These are phyloP conservation scores for Neofusicoccum umdonicola DNA, from an alignment of 2,329 filamentous ascomycete genomes.

Conservation along the genomic window DNA sequence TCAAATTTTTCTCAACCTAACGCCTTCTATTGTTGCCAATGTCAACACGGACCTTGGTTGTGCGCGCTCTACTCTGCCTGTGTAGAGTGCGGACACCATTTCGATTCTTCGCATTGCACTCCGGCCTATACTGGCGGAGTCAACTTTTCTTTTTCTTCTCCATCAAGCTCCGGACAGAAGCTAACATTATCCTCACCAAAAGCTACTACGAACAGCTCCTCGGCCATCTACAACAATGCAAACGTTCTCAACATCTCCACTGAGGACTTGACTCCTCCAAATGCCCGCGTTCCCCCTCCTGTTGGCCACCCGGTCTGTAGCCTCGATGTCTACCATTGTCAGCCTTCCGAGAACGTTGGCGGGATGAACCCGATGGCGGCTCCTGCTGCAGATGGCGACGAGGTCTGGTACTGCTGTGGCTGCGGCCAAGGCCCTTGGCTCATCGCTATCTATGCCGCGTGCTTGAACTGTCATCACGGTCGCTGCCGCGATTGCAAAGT, in stretches of 20 bases:
- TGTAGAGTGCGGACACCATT: constrained; percentile 1
- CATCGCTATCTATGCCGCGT: neutral
- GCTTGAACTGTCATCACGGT: neutral
- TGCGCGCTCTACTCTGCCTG: neutral
- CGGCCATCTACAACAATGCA: neutral
- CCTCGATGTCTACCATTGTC: neutral
- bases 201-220: neutral
- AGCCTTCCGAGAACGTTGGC: neutral
- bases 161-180: neutral
- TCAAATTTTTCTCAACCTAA: neutral
- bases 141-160: neutral
- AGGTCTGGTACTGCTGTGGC: neutral
- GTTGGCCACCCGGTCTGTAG: neutral
- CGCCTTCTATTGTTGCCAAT: constrained; percentile 10
- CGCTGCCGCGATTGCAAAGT: neutral
- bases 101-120: neutral
- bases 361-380: neutral
- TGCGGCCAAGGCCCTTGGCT: neutral
- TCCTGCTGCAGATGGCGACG: neutral
- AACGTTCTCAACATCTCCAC: neutral
- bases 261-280: neutral
- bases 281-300: neutral
- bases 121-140: neutral
- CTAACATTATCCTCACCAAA: neutral
- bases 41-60: neutral